Base-by-base conservation (phyloP, 352 stramenopile species). In the Globisporangium abappressorium region DNA sequence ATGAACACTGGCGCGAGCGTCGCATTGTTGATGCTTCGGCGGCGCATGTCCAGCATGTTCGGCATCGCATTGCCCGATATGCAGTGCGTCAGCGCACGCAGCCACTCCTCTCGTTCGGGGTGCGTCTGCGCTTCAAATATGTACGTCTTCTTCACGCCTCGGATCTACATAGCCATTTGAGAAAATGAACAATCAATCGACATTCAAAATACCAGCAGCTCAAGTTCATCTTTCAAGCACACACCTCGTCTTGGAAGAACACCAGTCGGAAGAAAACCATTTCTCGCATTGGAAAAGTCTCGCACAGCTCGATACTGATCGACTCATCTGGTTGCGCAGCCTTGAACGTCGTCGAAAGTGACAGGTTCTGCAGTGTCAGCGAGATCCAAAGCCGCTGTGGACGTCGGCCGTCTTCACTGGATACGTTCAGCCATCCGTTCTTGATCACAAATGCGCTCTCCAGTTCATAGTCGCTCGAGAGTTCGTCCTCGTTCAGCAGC, bases 1-100 rank as follows among this genome's bases (percentile, higher is more conserved):
- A 95, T 91, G 68, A 93, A 90, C 71, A 95, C 90, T n/a, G 88
- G 85, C 20, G 87, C 88, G 54, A 92, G 74, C 43, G 80, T 86
- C 61, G 88, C 79, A 68, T 80, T 84, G 68, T 89, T 91, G 69
- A 95, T 74, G 54, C 83, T 90, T 3, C 79, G 75, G 28, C 87
- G 84, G 8, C 82, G 80, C 73, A 94, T 74, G 56, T 87, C 84
- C 5, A 81, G 49, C 53, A 78, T 74, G 43, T 75, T 73, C 0
- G 76, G 61, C 54, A 82, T 65, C 28, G 76, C 70, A 36, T 72
- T 83, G 22, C 86, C 84, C 15, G 78, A 81, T 64, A 91, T 92
- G 64, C 88, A 93, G 66, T 94, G 88, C 24, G 76, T 79, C 38
- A 95, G 66, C 18, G 88, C 86, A 33, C 88, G 88, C 11, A 94